Base-by-base conservation (phyloP, 805 yeast species). In the Saccharomycopsis amapae region DNA sequence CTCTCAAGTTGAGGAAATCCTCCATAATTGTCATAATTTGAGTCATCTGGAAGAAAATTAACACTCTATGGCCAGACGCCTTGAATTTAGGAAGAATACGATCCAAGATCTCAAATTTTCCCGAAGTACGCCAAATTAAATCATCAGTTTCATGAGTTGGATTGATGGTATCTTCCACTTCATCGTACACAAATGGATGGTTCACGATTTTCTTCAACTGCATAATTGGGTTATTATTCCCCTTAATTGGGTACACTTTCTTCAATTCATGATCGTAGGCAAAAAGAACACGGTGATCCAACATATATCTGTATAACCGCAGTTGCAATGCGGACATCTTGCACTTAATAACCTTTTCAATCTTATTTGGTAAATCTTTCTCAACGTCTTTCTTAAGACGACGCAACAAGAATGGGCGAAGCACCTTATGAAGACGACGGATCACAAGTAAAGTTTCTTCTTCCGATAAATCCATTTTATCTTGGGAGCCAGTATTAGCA, bases 21-120 rank as follows among this genome's bases (percentile, higher is more conserved):
- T 85, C 94, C 88, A 85, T 84, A 35, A 85, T 85, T 59, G 84
- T 87, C 94, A 85, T 85, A 45, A 85, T 85, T 58, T 82, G 87
- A 0, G 94, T 85, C 94, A 85, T 85, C 64, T 85, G 94, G 68
- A 85, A 85, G 58, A 85, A 85, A 62, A 85, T 80, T 62, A 85
- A 71, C 3, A 84, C 87, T 59, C 89, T 71, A 59, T 85, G 94
- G 2, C 88, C 88, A 4, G 81, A 67, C 0, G 76, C 81, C 54
- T 79, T 76, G 59, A 81, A 79, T 60, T 85, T 85, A 10, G 90
- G 88, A 56, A 85, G 67, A 13, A 85, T 71, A 51, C 89, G 67
- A 60, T 83, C 90, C 52, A 85, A 66, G 42, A 85, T 63, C 59
- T 85, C 94, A 60, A 86, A 84, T 57, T 85, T 85, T 58, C 94